Evolutionary conservation across 1,139 yeast genomes (phyloP).

Genomic region (Arxiozyma telluris): DNA sequence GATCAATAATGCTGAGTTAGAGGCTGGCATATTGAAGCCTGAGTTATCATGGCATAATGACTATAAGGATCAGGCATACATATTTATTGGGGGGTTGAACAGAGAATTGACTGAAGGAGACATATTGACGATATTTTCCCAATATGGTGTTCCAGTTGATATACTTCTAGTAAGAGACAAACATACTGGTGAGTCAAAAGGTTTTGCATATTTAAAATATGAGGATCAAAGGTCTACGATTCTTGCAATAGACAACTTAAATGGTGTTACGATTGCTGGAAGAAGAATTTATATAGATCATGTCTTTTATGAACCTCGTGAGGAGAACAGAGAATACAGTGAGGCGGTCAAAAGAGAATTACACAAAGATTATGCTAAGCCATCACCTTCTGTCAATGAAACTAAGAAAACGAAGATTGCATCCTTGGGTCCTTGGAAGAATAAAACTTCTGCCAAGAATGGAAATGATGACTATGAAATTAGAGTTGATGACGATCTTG

Average conservation of each 20-base stretch:
- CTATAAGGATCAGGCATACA: constrained; percentile 58
- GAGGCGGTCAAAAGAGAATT: constrained; percentile 22
- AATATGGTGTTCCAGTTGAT: constrained; percentile 81
- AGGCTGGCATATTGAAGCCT: constrained; percentile 42
- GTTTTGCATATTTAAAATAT: constrained; percentile 77
- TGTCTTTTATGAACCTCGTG: constrained; percentile 48
- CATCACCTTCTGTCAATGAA: neutral
- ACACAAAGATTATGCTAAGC: constrained; percentile 14
- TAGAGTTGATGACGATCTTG: constrained; percentile 3
- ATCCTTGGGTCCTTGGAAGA: neutral
- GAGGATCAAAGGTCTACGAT: constrained; percentile 75
- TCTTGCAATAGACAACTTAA: constrained; percentile 81
- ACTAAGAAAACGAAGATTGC: neutral
- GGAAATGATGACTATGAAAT: neutral
- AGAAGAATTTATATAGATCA: constrained; percentile 65
- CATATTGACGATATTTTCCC: constrained; percentile 70
- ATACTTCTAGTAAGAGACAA: constrained; percentile 62
- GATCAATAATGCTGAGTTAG: constrained; percentile 62
- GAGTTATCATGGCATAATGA: constrained; percentile 87
- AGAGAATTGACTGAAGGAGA: constrained; percentile 62
- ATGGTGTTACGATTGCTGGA: constrained; percentile 59
- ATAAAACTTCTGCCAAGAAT: neutral
- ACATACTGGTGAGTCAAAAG: constrained; percentile 59
- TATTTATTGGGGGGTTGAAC: constrained; percentile 67
- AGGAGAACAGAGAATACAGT: constrained; percentile 39